These are phyloP conservation scores for Xerocomus cyaneibrunnescens DNA, from an alignment of 1,284 basidiomycete species.

Conservation along the genomic window DNA sequence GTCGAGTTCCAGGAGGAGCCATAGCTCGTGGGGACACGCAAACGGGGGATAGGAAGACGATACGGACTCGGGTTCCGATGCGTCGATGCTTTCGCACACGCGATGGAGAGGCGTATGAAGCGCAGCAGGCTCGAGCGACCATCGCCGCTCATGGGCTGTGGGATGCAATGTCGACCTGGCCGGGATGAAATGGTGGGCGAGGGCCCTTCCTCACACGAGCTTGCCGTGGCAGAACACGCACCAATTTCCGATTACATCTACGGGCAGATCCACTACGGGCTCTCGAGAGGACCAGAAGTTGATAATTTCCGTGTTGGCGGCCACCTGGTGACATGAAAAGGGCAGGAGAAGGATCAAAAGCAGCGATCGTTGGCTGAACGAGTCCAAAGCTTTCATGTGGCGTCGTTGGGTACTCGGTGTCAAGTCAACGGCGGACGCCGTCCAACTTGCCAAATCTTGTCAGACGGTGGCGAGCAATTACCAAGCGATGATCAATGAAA, in stretches of 20 bases:
- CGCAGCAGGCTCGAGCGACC: constrained; percentile 45
- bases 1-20: constrained; percentile 56
- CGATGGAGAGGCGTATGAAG: constrained; percentile 38
- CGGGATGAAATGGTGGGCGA: not conserved
- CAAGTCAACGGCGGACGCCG: constrained; percentile 23
- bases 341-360: constrained; percentile 17
- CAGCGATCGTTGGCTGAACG: constrained; percentile 15
- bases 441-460: constrained; percentile 8
- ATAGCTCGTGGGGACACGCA: constrained; percentile 52
- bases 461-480: not conserved
- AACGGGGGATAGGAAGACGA: constrained; percentile 16
- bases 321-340: constrained; percentile 29
- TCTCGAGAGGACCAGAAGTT: constrained; percentile 47
- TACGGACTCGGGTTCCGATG: constrained; percentile 19
- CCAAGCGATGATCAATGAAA: constrained; percentile 15
- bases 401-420: constrained; percentile 11
- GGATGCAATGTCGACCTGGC: constrained; percentile 36
- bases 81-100: constrained; percentile 35
- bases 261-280: constrained; percentile 22
- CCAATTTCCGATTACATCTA: constrained; percentile 40
- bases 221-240: constrained; percentile 27
- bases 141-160: constrained; percentile 32
- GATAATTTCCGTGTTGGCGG: constrained; percentile 66
- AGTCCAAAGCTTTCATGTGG: constrained; percentile 22
- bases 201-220: constrained; percentile 30